Evolutionary conservation across 352 stramenopile species (phyloP).

Genomic region (Pythium rishiriense): DNA sequence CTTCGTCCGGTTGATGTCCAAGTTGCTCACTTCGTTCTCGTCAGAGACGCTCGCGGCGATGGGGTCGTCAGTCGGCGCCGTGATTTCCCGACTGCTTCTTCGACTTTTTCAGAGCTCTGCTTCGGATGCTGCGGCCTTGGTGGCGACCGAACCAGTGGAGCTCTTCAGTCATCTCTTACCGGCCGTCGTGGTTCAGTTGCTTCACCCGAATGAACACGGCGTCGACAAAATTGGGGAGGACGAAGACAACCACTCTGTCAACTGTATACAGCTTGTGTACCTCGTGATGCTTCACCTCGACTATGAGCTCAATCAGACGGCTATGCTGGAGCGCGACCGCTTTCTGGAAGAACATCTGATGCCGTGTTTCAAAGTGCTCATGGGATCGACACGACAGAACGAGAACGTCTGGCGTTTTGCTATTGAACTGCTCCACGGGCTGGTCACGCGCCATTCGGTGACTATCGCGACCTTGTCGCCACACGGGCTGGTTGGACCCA

Average conservation of each 20-base stretch:
- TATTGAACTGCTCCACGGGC: constrained; percentile 47
- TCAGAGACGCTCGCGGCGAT: constrained; percentile 36
- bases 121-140: constrained; percentile 39
- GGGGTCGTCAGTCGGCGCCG: constrained; percentile 33
- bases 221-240: constrained; percentile 8
- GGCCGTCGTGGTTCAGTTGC: constrained; percentile 37
- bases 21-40: constrained; percentile 55
- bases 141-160: constrained; percentile 43
- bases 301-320: constrained; percentile 14
- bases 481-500: constrained; percentile 25
- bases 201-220: not conserved
- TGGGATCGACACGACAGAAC: constrained; percentile 11
- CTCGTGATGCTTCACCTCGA: constrained; percentile 53
- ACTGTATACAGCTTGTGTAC: constrained; percentile 57
- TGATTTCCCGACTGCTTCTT: constrained; percentile 47
- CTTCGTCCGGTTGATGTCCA: constrained; percentile 68
- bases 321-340: not conserved
- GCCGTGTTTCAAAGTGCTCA: constrained; percentile 35
- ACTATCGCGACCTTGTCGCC: constrained; percentile 30
- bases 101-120: constrained; percentile 44
- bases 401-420: constrained; percentile 55
- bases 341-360: constrained; percentile 57
- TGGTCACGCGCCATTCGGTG: constrained; percentile 34
- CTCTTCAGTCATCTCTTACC: constrained; percentile 60
- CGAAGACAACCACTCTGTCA: constrained; percentile 34